Evolutionary conservation across 164 flowering plant species (phyloP), one percentile per base, ranked within the genome.

Genomic region (Euptelea pleiosperma): DNA sequence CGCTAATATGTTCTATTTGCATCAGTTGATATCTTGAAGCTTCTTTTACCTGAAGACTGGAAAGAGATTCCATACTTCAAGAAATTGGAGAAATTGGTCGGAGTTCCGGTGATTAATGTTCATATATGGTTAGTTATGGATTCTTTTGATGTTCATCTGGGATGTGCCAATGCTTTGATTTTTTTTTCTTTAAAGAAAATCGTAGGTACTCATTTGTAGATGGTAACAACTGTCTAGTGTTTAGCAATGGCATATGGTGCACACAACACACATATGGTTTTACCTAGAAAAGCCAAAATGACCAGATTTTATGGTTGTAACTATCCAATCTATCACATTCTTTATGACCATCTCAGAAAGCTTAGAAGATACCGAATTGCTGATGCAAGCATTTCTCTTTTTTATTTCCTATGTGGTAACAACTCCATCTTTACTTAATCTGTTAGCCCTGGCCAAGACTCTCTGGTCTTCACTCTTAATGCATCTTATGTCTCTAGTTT

Each of bases 101-200:
- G 97, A 53, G 97, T 93, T 69, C 99, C 97, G 29, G 99, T 93
- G 34, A 93, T 93, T 56, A 93, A 93, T 60, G 86, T 93, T 64
- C 99, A 93, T 66, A 91, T 93, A 78, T 93, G 99, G 97, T 93
- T 39, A 75, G 91, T 78, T 55, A 25, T 62, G 14, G 24, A 29
- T 55, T 53, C 57, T 28, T 67, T 10, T 30, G 5, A 41, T 22
- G 48, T 34, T 55, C 33, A n/a, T 57, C 29, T 30, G 3, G 50
- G 19, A 52, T 14, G 24, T 37, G 31, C 40, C 28, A 18, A 31
- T 58, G 22, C 31, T 50, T 33, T 11, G 6, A 8, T 7, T 12
- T 33, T n/a, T n/a, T n/a, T n/a, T n/a, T n/a, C n/a, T n/a, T n/a
- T n/a, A n/a, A n/a, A n/a, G n/a, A n/a, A n/a, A n/a, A n/a, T n/a